Evolutionary conservation across 139 green algal genomes (phyloP), one percentile per base, ranked within the genome.

Genomic region (Chlorella sp.): DNA sequence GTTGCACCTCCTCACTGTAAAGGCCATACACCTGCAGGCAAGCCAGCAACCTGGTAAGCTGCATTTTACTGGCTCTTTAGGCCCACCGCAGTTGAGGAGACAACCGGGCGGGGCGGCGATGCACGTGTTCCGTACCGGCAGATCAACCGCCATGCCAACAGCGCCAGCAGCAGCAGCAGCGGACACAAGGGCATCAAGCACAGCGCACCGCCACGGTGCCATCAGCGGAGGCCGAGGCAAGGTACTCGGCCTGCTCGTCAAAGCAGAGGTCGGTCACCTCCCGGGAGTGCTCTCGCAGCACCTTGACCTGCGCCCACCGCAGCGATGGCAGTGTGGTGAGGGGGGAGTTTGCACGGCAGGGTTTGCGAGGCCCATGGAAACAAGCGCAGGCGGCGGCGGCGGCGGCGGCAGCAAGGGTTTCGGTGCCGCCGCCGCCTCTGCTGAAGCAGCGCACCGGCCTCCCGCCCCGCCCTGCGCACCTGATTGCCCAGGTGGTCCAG

Each of bases 401-500:
- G 22, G 44, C 30, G 51, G 64, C 28, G 44, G 46, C 46, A 20
- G 38, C 54, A 79, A 16, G 44, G 56, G n/a, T 69, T 70, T 56
- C 32, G 20, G 38, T 48, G 48, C 11, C 41, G 1, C 36, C 8
- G 28, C 5, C 14, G 70, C 36, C 28, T 14, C 24, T 24, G n/a
- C 4, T 72, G 44, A 26, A 32, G 51, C 51, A 16, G 36, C 40
- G 43, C 73, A 14, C 58, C n/a, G 43, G 32, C 7, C 26, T 48
- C 14, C 26, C 22, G 36, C 17, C 64, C 24, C 7, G 1, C 40
- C 40, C 11, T 0, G 20, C 82, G 9, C 60, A 96, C 95, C 91
- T 98, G 85, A 74, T 98, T 95, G 36, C 96, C 96, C 1, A 88
- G 87, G 70, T 96, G 95, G 84, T 98, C 96, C 36, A 99, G 89